Conservation (phyloP, 805 yeast species). For the Metschnikowia matae region DNA sequence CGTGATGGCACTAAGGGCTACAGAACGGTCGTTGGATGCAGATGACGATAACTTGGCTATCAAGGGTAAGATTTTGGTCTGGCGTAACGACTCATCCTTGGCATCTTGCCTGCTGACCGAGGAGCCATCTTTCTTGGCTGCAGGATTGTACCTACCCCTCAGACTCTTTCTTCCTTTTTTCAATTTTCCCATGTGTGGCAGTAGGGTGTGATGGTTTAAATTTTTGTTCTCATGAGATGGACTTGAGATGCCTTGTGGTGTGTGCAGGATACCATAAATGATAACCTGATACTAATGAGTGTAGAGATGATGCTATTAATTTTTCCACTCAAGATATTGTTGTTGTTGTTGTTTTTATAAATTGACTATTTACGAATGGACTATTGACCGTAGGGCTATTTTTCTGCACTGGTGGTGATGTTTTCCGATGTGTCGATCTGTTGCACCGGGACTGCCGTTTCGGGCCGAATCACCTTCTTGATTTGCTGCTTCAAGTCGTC, state of each 20-base stretch:
- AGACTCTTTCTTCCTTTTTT: slow-evolving; percentile 52
- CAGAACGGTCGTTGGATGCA: slow-evolving; percentile 66
- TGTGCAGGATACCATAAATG: background rate
- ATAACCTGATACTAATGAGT: background rate
- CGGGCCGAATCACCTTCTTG: slow-evolving; percentile 30
- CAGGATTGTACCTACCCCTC: slow-evolving; percentile 34
- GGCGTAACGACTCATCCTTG: slow-evolving; percentile 47
- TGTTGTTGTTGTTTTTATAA: no score
- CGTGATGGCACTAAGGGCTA: slow-evolving; percentile 72
- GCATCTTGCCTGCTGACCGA: slow-evolving; percentile 17
- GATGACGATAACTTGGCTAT: slow-evolving; percentile 59
- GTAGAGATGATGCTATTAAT: no score
- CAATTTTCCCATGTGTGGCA: slow-evolving; percentile 60
- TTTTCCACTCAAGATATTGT: no score
- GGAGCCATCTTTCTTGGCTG: slow-evolving; percentile 21
- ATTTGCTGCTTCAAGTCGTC: slow-evolving; percentile 33
- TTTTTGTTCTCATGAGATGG: slow-evolving; percentile 3
- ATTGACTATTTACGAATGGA: background rate
- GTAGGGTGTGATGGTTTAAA: background rate
- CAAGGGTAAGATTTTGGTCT: slow-evolving; percentile 63
- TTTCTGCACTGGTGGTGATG: background rate
- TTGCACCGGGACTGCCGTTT: background rate
- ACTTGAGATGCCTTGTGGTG: background rate
- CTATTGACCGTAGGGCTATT: background rate
- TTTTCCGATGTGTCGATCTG: background rate